These are phyloP conservation scores for Arxiozyma telluris DNA, from an alignment of 1,139 yeast genomes.

Conservation along the genomic window DNA sequence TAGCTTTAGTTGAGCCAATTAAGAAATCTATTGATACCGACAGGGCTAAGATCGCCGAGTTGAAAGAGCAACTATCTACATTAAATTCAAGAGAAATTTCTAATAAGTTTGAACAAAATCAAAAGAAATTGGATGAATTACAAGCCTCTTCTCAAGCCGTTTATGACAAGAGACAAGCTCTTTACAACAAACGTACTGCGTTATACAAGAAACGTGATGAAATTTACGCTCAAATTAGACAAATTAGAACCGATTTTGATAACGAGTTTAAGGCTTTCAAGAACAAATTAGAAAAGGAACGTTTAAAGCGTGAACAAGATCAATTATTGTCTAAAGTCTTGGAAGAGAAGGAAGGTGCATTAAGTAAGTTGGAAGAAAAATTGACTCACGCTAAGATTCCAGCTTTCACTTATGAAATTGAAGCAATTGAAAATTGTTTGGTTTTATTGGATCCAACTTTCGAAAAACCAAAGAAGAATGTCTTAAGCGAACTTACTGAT, in stretches of 20 bases:
- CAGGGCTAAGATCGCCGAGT: slow-evolving; percentile 63
- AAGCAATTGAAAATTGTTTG: slow-evolving; percentile 63
- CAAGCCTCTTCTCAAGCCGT: slow-evolving; percentile 56
- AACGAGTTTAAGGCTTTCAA: slow-evolving; percentile 64
- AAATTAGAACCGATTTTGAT: slow-evolving; percentile 59
- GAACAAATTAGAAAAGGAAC: slow-evolving; percentile 59
- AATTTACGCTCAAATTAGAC: slow-evolving; percentile 53
- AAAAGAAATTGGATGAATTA: slow-evolving; percentile 50
- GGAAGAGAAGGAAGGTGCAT: slow-evolving; percentile 53
- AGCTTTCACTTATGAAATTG: slow-evolving; percentile 72
- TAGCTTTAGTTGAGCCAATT: slow-evolving; percentile 60
- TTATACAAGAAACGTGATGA: slow-evolving; percentile 64
- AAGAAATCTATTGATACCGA: slow-evolving; percentile 78
- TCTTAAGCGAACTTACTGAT: slow-evolving; percentile 28
- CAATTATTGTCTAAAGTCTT: slow-evolving; percentile 45
- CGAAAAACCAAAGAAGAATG: slow-evolving; percentile 43
- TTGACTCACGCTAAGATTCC: slow-evolving; percentile 68
- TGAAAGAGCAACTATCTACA: slow-evolving; percentile 59
- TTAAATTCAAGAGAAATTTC: slow-evolving; percentile 57
- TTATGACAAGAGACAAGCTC: slow-evolving; percentile 55
- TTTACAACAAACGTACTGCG: slow-evolving; percentile 59
- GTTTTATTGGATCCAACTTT: slow-evolving; percentile 70
- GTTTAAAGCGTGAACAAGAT: slow-evolving; percentile 63
- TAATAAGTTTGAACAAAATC: slow-evolving; percentile 45
- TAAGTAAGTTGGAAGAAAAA: slow-evolving; percentile 58